phyloP scores from a whole-genome alignment of 495 filamentous ascomycete species.

The Lasiosphaeris hirsuta region DNA sequence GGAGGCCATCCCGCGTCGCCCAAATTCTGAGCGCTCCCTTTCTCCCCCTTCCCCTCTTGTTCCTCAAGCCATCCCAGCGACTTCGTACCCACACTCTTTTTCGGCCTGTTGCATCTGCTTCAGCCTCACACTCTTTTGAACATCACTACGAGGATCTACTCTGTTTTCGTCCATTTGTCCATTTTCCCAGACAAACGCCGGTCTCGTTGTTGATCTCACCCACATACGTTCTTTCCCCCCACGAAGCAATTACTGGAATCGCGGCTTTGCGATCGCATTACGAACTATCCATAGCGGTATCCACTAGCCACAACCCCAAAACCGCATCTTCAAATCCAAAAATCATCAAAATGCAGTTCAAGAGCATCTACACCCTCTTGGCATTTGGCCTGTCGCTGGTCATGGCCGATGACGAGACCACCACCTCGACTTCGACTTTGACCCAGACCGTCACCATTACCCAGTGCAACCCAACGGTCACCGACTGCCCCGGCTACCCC shows the following conservation, averaged over 20 bases:
- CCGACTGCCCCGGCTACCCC: constrained; percentile 41
- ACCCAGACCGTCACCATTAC: constrained; percentile 48
- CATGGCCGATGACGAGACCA: constrained; percentile 24
- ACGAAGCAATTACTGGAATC: not conserved
- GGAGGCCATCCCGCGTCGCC: constrained; percentile 19
- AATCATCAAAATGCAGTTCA: constrained; percentile 37
- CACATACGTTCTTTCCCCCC: not conserved
- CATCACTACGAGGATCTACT: constrained; percentile 6
- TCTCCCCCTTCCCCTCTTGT: constrained; percentile 17
- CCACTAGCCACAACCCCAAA: not conserved
- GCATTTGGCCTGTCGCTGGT: constrained; percentile 31
- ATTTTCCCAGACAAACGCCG: constrained; percentile 9
- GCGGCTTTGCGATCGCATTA: not conserved
- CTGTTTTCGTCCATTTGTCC: constrained; percentile 8
- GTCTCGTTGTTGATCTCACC: constrained; percentile 9
- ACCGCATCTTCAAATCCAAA: constrained; percentile 1
- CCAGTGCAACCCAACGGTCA: constrained; percentile 43
- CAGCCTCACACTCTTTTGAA: constrained; percentile 34
- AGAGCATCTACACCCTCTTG: constrained; percentile 33
- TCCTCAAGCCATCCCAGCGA: constrained; percentile 22
- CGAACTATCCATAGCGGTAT: not conserved
- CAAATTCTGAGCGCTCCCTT: constrained; percentile 16
- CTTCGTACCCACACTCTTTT: constrained; percentile 33
- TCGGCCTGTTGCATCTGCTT: constrained; percentile 25
- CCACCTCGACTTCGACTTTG: constrained; percentile 41